Conservation (phyloP, 1,284 basidiomycete species). For the Anthracocystis setariae region DNA sequence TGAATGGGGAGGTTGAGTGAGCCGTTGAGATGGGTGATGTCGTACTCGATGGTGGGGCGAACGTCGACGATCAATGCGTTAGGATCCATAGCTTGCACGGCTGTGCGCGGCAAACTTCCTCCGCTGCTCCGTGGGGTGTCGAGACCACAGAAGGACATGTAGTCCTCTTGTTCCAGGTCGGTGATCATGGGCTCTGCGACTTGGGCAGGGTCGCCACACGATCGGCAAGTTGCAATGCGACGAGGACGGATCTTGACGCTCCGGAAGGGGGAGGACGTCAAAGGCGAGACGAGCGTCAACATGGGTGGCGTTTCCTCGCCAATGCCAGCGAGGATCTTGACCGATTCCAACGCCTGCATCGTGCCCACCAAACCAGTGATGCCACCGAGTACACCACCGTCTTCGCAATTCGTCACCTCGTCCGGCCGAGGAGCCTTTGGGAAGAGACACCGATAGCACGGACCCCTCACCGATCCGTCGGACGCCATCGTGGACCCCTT, state of each 20-base stretch:
- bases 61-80: constrained; percentile 78
- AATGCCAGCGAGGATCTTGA: constrained; percentile 72
- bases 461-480: constrained; percentile 71
- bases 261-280: constrained; percentile 79
- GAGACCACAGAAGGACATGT: constrained; percentile 61
- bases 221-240: constrained; percentile 50
- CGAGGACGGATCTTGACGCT: constrained; percentile 78
- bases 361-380: constrained; percentile 92
- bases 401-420: constrained; percentile 77
- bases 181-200: constrained; percentile 38
- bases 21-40: constrained; percentile 81
- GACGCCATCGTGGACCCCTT: constrained; percentile 4
- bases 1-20: constrained; percentile 79
- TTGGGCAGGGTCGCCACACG: constrained; percentile 55
- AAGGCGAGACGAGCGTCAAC: constrained; percentile 78
- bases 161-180: constrained; percentile 57
- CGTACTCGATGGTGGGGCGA: constrained; percentile 81
- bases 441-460: constrained; percentile 95
- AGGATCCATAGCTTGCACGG: constrained; percentile 72
- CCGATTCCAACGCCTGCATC: constrained; percentile 87
- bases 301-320: constrained; percentile 70
- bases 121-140: background rate
- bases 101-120: constrained; percentile 70
- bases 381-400: constrained; percentile 87
- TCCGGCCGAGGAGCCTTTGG: constrained; percentile 70